Base-by-base conservation (phyloP, 192 early-diverging fungal genomes). In the Coemansia asiatica region DNA sequence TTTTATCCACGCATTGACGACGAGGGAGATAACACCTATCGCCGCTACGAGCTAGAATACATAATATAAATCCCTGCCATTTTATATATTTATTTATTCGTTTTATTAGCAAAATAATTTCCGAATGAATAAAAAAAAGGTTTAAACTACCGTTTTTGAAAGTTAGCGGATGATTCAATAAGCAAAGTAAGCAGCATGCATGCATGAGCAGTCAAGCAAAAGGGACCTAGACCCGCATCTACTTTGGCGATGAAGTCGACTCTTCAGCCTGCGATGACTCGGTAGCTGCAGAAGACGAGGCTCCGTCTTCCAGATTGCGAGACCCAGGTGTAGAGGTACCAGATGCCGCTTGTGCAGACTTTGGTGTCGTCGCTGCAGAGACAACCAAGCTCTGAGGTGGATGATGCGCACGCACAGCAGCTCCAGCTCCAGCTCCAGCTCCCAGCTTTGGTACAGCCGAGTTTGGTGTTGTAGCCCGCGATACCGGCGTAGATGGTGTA, bases 1-100 rank as follows among this genome's bases (percentile, higher is more conserved):
- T 97, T 83, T 60, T 99, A 97, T 63, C 96, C 97, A 15, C 74
- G 91, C 22, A 88, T 98, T 36, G 95, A 97, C 61, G 85, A 92
- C 69, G 90, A 92, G 61, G 85, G 76, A 7, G 56, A 82, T 15
- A 95, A 95, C 71, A 84, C 61, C 15, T 99, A 92, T 64, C 79
- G 88, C 64, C 83, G 96, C 38, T 87, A 88, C 59, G 95, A 96
- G 73, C 77, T 98, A 23, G 91, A 91, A 56, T 90, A 90, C 66
- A 68, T 91, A 18, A 66, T 88, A 10, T 87, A 80, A 68, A 7
- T 19, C 1, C 2, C 13, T 26, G 8, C 5, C 7, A 7, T 55
- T 55, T 55, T 27, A 28, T 55, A 4, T 3, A 57, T n/a, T 38
- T 36, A 36, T 1, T 58, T 4, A 36, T 36, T 38, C 4, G 28